Percentiles rank a stretch among this genome's conserved stretches.
These are phyloP conservation scores for Aspergillus sp. DNA, from an alignment of 2,329 filamentous ascomycete genomes.

Conservation along the genomic window DNA sequence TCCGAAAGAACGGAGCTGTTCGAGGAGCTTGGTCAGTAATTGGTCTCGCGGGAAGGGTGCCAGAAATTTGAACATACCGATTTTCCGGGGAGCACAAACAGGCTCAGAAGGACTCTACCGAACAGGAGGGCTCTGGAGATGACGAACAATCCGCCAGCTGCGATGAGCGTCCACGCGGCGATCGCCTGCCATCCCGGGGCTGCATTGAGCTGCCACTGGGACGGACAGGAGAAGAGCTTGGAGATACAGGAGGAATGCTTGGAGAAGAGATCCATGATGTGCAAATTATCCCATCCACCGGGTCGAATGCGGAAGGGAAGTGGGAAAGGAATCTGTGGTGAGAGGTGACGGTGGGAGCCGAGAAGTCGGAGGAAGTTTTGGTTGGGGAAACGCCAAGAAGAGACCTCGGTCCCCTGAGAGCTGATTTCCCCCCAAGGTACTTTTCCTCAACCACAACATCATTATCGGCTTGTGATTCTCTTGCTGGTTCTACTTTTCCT, in stretches of 20 bases:
- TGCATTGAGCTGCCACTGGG: slow-evolving; percentile 34
- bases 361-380: neutral
- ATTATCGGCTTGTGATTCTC: neutral
- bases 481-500: no score
- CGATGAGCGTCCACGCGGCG: slow-evolving; percentile 36
- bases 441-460: neutral
- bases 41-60: neutral
- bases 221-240: slow-evolving; percentile 27
- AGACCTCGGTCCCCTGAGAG: neutral
- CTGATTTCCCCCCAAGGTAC: neutral
- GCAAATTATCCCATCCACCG: neutral
- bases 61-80: slow-evolving; percentile 35
- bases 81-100: slow-evolving; percentile 63
- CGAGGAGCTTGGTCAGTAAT: slow-evolving; percentile 15
- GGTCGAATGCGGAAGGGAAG: neutral
- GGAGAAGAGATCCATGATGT: slow-evolving; percentile 33
- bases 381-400: neutral
- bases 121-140: slow-evolving; percentile 58
- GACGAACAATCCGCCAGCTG: slow-evolving; percentile 59
- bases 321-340: neutral
- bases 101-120: slow-evolving; percentile 61
- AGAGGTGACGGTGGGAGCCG: slow-evolving; percentile 4
- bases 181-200: slow-evolving; percentile 37
- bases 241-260: slow-evolving; percentile 32
- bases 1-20: slow-evolving; percentile 82